Evolutionary conservation across 2,329 filamentous ascomycete species (phyloP).

Genomic region (Penicillium fuscoglaucum): DNA sequence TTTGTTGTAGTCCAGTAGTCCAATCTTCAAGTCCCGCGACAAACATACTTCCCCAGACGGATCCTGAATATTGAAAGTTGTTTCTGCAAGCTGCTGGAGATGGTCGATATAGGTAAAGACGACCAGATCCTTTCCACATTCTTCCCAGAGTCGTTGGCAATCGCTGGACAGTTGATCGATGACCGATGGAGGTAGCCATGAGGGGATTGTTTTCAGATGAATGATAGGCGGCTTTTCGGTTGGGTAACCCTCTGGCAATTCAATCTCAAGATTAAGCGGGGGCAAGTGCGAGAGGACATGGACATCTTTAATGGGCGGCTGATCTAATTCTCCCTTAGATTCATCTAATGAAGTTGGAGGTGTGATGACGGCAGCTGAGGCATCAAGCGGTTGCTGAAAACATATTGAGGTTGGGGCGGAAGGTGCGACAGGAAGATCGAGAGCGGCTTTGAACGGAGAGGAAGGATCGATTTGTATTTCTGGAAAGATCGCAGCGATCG

Average conservation of each 20-base stretch:
- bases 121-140: slow-evolving; percentile 57
- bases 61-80: slow-evolving; percentile 53
- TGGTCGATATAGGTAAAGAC: slow-evolving; percentile 62
- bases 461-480: slow-evolving; percentile 55
- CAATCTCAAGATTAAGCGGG: slow-evolving; percentile 54
- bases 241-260: slow-evolving; percentile 59
- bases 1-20: slow-evolving; percentile 75
- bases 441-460: slow-evolving; percentile 50
- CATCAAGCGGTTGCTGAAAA: slow-evolving; percentile 41
- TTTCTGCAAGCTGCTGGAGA: slow-evolving; percentile 59
- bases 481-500: slow-evolving; percentile 63
- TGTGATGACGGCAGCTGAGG: slow-evolving; percentile 37
- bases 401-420: slow-evolving; percentile 52
- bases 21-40: slow-evolving; percentile 59
- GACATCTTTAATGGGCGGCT: slow-evolving; percentile 36
- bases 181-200: slow-evolving; percentile 55
- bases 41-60: slow-evolving; percentile 48
- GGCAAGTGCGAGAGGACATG: slow-evolving; percentile 57
- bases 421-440: slow-evolving; percentile 59
- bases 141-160: slow-evolving; percentile 58
- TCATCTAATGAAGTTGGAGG: slow-evolving; percentile 46
- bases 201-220: slow-evolving; percentile 49
- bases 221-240: slow-evolving; percentile 52
- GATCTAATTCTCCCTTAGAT: slow-evolving; percentile 28
- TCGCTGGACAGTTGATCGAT: slow-evolving; percentile 49